Evolutionary conservation across 345 rosid species (phyloP).

Genomic region (Gossypium longicalyx): DNA sequence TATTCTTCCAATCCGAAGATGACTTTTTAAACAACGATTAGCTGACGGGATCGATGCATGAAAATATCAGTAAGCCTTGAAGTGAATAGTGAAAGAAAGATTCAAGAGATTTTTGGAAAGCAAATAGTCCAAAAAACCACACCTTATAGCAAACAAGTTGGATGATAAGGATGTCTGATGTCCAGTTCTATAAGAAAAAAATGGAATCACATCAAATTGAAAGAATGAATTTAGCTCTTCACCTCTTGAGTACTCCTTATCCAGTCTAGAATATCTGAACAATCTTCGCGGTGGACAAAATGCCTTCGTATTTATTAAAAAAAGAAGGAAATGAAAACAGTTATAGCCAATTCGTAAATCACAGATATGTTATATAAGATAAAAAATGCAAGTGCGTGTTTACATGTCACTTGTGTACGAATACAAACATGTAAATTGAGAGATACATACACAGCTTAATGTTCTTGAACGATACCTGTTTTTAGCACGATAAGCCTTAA

Average conservation of each 20-base stretch:
- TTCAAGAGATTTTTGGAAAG: neutral
- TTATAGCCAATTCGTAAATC: neutral
- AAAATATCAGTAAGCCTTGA: neutral
- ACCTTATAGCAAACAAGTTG: neutral
- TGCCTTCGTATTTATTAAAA: slow-evolving; percentile 43
- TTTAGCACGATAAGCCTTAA: slow-evolving; percentile 59
- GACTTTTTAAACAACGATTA: neutral
- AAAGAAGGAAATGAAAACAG: neutral
- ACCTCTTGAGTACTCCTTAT: slow-evolving; percentile 34
- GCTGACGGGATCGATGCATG: neutral
- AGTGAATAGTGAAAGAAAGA: neutral
- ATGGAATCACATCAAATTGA: slow-evolving; percentile 5
- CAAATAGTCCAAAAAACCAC: neutral
- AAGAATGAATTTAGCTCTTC: neutral
- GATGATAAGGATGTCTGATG: slow-evolving; percentile 5
- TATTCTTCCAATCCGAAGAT: neutral
- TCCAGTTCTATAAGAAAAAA: slow-evolving; percentile 4
- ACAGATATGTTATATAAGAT: neutral
- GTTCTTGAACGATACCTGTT: slow-evolving; percentile 47
- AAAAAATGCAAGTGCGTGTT: neutral
- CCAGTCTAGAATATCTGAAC: slow-evolving; percentile 64
- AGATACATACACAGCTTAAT: neutral
- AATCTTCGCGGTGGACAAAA: slow-evolving; percentile 57
- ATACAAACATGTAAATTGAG: neutral
- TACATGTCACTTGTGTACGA: neutral